These are phyloP conservation scores for Malus hybrid DNA, from an alignment of 331 rosid genomes.

Conservation along the genomic window DNA sequence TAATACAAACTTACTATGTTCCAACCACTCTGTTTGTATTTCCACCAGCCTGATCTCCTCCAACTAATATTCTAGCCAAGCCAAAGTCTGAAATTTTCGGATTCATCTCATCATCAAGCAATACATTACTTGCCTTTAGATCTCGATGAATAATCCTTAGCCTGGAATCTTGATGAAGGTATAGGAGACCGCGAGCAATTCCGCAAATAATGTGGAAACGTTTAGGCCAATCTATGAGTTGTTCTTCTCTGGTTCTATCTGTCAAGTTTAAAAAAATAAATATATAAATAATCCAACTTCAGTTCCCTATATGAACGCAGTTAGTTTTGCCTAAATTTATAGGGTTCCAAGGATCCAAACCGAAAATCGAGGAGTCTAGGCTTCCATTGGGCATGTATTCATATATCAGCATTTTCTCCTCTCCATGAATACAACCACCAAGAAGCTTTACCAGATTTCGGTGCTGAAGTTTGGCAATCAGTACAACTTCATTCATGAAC, in stretches of 20 bases:
- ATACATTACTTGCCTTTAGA: slow-evolving; percentile 29
- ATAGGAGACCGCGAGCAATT: slow-evolving; percentile 31
- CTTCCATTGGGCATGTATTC: slow-evolving; percentile 35
- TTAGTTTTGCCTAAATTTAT: background rate
- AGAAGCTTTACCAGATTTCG: slow-evolving; percentile 26
- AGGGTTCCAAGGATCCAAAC: slow-evolving; percentile 1
- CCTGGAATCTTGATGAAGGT: slow-evolving; percentile 38
- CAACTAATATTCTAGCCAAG: slow-evolving; percentile 1
- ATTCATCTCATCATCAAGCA: slow-evolving; percentile 20
- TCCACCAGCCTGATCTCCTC: slow-evolving; percentile 5
- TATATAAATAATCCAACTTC: no score
- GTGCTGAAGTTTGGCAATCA: slow-evolving; percentile 20
- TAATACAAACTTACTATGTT: slow-evolving; percentile 2
- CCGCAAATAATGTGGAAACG: slow-evolving; percentile 25
- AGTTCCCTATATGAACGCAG: no score
- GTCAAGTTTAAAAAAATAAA: background rate
- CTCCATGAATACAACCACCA: slow-evolving; percentile 19
- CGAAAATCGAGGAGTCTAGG: slow-evolving; percentile 25
- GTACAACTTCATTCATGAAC: slow-evolving; percentile 19
- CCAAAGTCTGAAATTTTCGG: slow-evolving; percentile 11
- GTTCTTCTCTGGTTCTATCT: slow-evolving; percentile 12
- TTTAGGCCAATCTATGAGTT: slow-evolving; percentile 18
- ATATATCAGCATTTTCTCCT: slow-evolving; percentile 19
- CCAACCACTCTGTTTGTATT: slow-evolving; percentile 11
- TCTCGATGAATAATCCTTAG: slow-evolving; percentile 32